A percentile compares a stretch with the other conserved stretches of the same genome.
Conservation (phyloP, 352 stramenopile genomes). For the Phytophthora foliorum region DNA sequence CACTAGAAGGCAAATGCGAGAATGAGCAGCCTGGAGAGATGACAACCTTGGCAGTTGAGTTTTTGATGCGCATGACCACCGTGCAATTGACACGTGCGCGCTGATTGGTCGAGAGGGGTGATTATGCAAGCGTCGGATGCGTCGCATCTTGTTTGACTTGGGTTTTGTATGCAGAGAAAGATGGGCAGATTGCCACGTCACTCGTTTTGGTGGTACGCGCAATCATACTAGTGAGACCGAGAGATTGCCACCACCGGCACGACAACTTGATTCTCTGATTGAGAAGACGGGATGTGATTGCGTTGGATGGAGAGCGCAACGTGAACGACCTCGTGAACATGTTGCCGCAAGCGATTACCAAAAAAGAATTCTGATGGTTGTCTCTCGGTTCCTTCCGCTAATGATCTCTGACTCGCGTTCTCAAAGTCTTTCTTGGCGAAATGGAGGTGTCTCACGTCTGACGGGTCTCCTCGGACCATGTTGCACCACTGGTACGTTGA, state of each 20-base stretch:
- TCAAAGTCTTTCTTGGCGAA: constrained; percentile 66
- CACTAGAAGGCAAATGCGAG: constrained; percentile 16
- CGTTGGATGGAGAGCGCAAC: constrained; percentile 1
- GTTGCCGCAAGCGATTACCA: not conserved
- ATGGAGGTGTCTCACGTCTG: constrained; percentile 58
- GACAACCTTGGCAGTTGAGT: constrained; percentile 9
- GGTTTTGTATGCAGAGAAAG: constrained; percentile 9
- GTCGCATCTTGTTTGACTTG: constrained; percentile 17
- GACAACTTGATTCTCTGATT: not conserved
- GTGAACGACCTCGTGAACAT: not conserved
- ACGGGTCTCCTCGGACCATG: constrained; percentile 62
- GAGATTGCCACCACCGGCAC: constrained; percentile 20
- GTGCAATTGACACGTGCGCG: not conserved
- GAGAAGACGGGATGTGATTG: not conserved
- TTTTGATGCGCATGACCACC: constrained; percentile 2
- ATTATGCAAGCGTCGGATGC: constrained; percentile 21
- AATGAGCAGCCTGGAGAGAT: constrained; percentile 19
- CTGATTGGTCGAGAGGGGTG: constrained; percentile 18
- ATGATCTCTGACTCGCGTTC: no score
- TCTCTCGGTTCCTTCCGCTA: no score
- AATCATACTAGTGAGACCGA: constrained; percentile 28
- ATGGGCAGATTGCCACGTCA: constrained; percentile 29
- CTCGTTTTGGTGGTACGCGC: constrained; percentile 28
- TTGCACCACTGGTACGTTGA: constrained; percentile 60
- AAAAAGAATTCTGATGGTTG: not conserved